phyloP scores from a whole-genome alignment of 139 green algal species.

The Axilococcus clingmanii region DNA sequence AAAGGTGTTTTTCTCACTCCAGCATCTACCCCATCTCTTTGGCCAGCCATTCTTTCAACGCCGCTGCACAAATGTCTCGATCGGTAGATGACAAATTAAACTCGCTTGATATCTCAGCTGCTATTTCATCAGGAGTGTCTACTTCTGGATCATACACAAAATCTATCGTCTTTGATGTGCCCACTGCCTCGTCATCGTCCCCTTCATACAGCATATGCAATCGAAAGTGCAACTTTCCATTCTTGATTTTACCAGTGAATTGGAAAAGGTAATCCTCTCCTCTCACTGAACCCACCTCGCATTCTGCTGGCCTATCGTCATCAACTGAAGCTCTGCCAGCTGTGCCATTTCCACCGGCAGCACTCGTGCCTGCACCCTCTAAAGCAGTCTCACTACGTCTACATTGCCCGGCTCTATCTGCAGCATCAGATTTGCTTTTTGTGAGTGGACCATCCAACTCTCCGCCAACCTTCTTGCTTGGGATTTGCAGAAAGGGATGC shows the following conservation, averaged over 20 bases:
- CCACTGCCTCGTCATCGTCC: constrained; percentile 1
- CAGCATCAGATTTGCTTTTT: constrained; percentile 2
- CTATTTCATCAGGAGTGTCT: constrained; percentile 78
- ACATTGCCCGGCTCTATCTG: not conserved
- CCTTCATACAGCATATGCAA: constrained; percentile 64
- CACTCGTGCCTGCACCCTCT: not conserved
- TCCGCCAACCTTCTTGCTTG: not conserved
- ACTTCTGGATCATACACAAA: constrained; percentile 84
- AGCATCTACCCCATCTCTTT: too few relatives aligned
- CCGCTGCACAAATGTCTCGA: constrained; percentile 80
- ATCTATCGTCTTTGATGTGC: constrained; percentile 71
- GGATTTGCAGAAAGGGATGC: constrained; percentile 60
- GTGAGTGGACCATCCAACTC: constrained; percentile 1
- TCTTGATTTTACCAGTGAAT: constrained; percentile 63
- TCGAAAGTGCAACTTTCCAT: constrained; percentile 79
- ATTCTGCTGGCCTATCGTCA: constrained; percentile 10
- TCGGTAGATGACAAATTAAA: constrained; percentile 81
- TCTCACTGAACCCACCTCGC: constrained; percentile 60
- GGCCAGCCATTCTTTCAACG: constrained; percentile 79
- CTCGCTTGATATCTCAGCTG: constrained; percentile 83
- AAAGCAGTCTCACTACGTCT: not conserved
- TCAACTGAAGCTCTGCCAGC: not conserved
- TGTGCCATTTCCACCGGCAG: not conserved
- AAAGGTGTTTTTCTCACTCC: too few relatives aligned
- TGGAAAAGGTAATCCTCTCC: constrained; percentile 88